Evolutionary conservation across 768 basidiomycete genomes (phyloP), one percentile per base, ranked within the genome.

Genomic region (Xerocomus potaroensis): DNA sequence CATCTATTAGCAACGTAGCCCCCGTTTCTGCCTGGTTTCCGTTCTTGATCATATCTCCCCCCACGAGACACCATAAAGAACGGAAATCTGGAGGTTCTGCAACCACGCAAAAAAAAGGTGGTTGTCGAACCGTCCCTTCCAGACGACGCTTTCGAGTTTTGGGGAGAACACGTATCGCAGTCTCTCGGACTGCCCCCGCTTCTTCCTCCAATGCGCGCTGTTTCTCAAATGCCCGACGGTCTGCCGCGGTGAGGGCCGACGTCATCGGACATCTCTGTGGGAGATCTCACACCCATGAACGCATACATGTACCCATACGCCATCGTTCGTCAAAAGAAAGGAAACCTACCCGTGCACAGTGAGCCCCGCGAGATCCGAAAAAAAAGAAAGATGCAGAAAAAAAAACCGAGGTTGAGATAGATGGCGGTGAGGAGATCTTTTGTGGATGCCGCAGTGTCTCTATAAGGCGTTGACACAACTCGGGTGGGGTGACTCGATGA

Each of bases 331-430:
- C 27, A n/a, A n/a, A n/a, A n/a, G 72, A 71, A 53, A 76, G 82
- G 71, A 72, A 80, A 16, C 72, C 82, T 85, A 52, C 37, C 27
- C 11, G 14, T n/a, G n/a, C n/a, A n/a, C n/a, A 0, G 10, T 49
- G 3, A 35, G 41, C 33, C 37, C n/a, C 44, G 30, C 21, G 18
- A 18, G 5, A 4, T 5, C 0, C 22, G 21, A 7, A 26, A 5
- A 3, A 1, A 2, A 34, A n/a, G n/a, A n/a, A n/a, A 10, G 24
- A 30, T 12, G 34, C 27, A 14, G 14, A 22, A 27, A 14, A 18
- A 31, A 72, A 48, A 53, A 83, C 84, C 82, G 59, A 85, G 68
- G 56, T 86, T 83, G 0, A 83, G 83, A 60, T 81, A 81, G 23
- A 77, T 71, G 10, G 63, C 52, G 53, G 70, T 64, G 15, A 86